Conservation (phyloP, 1,284 basidiomycete genomes). For the Rhizoctonia solani region DNA sequence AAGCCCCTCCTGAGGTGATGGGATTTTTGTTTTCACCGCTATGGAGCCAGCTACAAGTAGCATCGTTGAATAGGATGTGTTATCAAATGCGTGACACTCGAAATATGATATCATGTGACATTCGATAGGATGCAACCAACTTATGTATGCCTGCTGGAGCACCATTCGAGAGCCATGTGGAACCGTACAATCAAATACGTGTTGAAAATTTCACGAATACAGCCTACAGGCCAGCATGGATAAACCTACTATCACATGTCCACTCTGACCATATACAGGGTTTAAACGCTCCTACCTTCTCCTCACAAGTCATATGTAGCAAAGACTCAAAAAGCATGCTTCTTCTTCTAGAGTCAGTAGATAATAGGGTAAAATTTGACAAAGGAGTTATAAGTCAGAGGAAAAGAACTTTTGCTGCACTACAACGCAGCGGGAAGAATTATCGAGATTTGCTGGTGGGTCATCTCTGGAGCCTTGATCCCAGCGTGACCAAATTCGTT, state of each 20-base stretch:
- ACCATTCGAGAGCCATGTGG: constrained; percentile 66
- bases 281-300: constrained; percentile 69
- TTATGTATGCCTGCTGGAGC: constrained; percentile 68
- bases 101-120: too few species aligned
- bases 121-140: background rate
- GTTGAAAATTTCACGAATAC: constrained; percentile 72
- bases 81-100: too few species aligned
- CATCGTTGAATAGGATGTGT: too few species aligned
- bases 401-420: constrained; percentile 65
- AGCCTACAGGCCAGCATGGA: constrained; percentile 53
- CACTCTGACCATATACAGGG: constrained; percentile 82
- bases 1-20: too few species aligned
- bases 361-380: constrained; percentile 61
- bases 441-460: constrained; percentile 67
- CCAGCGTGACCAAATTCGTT: background rate
- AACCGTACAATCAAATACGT: constrained; percentile 70
- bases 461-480: constrained; percentile 32
- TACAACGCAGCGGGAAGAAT: constrained; percentile 55
- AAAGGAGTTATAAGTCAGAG: constrained; percentile 58
- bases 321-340: constrained; percentile 82
- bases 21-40: too few species aligned
- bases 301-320: constrained; percentile 71
- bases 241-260: constrained; percentile 80
- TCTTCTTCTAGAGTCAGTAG: constrained; percentile 69
- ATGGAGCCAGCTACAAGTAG: too few species aligned